phyloP scores from a whole-genome alignment of 1,284 basidiomycete genomes.

The Microbotryum lychnidis-dioicae region DNA sequence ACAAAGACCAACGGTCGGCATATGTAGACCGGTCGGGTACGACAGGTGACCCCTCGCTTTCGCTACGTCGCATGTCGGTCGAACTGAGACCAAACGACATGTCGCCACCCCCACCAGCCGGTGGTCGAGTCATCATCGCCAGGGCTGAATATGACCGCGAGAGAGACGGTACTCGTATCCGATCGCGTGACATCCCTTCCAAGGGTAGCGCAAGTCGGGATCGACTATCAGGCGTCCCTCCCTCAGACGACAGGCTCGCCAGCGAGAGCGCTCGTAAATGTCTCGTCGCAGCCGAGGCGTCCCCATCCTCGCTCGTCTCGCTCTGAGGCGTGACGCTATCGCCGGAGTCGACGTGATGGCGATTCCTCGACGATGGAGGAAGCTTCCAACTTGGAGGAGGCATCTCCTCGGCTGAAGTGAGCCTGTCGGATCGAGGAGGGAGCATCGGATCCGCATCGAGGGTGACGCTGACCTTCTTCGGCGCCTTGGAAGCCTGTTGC shows the following conservation, averaged over 20 bases:
- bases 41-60: constrained; percentile 1
- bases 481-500: neutral
- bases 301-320: neutral
- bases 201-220: neutral
- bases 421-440: neutral
- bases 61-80: constrained; percentile 7
- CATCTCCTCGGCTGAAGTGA: constrained; percentile 1
- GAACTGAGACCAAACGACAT: neutral
- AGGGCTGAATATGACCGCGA: neutral
- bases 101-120: neutral
- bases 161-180: too few relatives aligned
- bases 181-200: too few relatives aligned
- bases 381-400: constrained; percentile 7
- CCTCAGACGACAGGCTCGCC: neutral
- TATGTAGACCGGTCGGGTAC: neutral
- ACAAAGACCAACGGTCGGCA: neutral
- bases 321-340: neutral
- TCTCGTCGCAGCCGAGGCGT: neutral
- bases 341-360: neutral
- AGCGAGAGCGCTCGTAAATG: neutral
- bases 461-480: neutral
- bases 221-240: neutral
- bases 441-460: neutral
- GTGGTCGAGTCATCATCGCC: neutral
- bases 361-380: neutral